Evolutionary conservation across 1,284 basidiomycete genomes (phyloP).

Genomic region (Ganoderma multipileum): DNA sequence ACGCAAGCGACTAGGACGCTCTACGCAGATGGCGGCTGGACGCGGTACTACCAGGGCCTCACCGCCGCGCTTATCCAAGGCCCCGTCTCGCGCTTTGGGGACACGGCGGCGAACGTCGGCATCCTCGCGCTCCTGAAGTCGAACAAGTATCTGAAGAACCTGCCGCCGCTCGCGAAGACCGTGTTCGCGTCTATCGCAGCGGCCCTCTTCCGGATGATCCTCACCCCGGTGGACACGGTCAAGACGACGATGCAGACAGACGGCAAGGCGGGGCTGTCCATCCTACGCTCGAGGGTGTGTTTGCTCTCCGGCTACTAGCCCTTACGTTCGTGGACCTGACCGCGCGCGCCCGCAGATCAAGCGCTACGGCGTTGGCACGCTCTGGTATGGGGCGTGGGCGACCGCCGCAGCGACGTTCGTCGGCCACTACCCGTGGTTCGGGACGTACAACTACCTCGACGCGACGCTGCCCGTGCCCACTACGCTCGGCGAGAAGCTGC

Average conservation of each 20-base stretch:
- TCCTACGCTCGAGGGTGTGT: conserved; percentile 71
- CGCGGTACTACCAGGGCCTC: conserved; percentile 86
- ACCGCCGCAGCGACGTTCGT: conserved; percentile 92
- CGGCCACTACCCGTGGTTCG: conserved; percentile 88
- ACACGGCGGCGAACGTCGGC: conserved; percentile 87
- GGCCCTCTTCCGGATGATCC: conserved; percentile 81
- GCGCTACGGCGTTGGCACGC: conserved; percentile 73
- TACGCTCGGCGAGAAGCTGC: conserved; percentile 62
- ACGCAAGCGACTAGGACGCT: conserved; percentile 71
- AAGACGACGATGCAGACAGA: conserved; percentile 94
- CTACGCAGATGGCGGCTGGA: conserved; percentile 79
- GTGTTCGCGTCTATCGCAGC: conserved; percentile 75
- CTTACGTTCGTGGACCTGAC: neutral
- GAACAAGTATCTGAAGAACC: conserved; percentile 68
- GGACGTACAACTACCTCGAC: conserved; percentile 85
- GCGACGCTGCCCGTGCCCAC: conserved; percentile 64
- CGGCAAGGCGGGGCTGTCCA: conserved; percentile 69
- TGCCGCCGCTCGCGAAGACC: conserved; percentile 72
- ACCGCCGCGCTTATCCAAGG: conserved; percentile 84
- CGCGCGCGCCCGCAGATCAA: conserved; percentile 54
- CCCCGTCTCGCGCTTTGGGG: conserved; percentile 81
- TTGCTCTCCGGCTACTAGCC: neutral
- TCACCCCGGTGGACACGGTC: conserved; percentile 89
- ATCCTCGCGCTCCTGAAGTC: conserved; percentile 78
- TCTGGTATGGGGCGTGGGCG: conserved; percentile 90